A percentile compares a stretch with the other conserved stretches of the same genome.
Evolutionary conservation across 2,329 filamentous ascomycete genomes (phyloP).

Genomic region (Claviceps arundinis): DNA sequence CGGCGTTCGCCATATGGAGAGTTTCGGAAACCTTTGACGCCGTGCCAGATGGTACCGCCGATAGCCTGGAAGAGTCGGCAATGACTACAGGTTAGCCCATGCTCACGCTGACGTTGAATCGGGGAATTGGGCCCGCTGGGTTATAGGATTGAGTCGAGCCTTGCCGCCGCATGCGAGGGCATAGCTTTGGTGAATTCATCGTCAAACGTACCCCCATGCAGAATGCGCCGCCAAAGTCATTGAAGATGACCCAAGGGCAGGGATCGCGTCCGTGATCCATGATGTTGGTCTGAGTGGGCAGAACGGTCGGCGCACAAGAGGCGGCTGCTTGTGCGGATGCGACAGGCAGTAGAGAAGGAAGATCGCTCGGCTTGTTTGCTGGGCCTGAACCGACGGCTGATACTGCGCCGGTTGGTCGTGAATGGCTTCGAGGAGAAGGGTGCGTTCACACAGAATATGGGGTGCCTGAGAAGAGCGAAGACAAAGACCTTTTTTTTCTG

Average conservation of each 20-base stretch:
- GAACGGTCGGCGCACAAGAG: not conserved
- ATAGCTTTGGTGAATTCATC: not conserved
- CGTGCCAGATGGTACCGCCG: constrained; percentile 84
- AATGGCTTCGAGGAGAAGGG: not conserved
- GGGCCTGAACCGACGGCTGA: not conserved
- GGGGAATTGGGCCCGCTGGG: no score
- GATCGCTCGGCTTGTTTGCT: not conserved
- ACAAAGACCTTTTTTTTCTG: not conserved
- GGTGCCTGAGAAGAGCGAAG: not conserved
- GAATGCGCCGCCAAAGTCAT: constrained; percentile 95
- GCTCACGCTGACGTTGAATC: not conserved
- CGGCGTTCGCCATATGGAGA: constrained; percentile 85
- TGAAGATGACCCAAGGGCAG: constrained; percentile 91
- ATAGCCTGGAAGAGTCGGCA: constrained; percentile 40
- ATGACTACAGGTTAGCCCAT: not conserved
- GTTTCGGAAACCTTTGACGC: constrained; percentile 87
- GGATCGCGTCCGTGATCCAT: constrained; percentile 98
- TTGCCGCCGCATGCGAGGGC: not conserved
- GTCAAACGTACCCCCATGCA: constrained; percentile 69
- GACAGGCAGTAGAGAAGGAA: not conserved
- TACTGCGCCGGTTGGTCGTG: constrained; percentile 1
- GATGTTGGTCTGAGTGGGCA: not conserved
- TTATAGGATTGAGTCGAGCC: not conserved
- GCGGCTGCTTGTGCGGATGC: not conserved
- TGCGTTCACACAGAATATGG: not conserved